Conservation (phyloP, 1,284 basidiomycete species). For the Sphaerobolus stellatus region DNA sequence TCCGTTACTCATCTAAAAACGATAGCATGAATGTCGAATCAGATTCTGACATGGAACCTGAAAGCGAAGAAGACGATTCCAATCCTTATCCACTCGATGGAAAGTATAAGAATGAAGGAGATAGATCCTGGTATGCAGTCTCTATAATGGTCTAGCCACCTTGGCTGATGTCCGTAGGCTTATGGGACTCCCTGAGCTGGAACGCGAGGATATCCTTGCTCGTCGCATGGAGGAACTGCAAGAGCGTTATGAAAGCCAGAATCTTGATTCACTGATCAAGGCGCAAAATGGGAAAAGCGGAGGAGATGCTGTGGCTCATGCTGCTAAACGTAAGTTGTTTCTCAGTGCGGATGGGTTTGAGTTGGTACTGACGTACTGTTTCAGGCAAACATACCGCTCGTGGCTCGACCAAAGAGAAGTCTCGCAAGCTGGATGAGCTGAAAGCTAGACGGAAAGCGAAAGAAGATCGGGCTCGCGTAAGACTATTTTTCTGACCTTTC, state of each 20-base stretch:
- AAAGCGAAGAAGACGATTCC: slow-evolving; percentile 57
- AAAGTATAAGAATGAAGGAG: slow-evolving; percentile 82
- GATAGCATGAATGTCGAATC: slow-evolving; percentile 34
- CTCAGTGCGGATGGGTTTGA: slow-evolving; percentile 7
- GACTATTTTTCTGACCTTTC: slow-evolving; percentile 18
- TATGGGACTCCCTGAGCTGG: slow-evolving; percentile 78
- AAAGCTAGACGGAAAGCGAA: slow-evolving; percentile 81
- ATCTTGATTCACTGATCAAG: slow-evolving; percentile 75
- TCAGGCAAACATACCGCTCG: slow-evolving; percentile 73
- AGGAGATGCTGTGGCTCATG: slow-evolving; percentile 62
- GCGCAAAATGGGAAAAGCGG: slow-evolving; percentile 54
- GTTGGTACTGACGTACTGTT: slow-evolving; percentile 15
- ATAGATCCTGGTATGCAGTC: slow-evolving; percentile 71
- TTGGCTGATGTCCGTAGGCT: slow-evolving; percentile 50
- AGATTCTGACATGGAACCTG: slow-evolving; percentile 54
- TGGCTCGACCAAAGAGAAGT: slow-evolving; percentile 82
- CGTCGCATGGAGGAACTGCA: slow-evolving; percentile 81
- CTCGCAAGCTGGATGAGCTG: slow-evolving; percentile 75
- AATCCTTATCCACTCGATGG: slow-evolving; percentile 90
- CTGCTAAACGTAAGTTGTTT: slow-evolving; percentile 65
- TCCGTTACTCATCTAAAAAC: neutral
- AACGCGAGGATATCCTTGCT: slow-evolving; percentile 84
- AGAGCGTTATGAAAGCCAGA: slow-evolving; percentile 68
- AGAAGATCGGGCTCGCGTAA: slow-evolving; percentile 70
- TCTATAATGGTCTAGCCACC: neutral